Base-by-base conservation (phyloP, 306 rosid genomes). In the Glycyrrhiza uralensis region DNA sequence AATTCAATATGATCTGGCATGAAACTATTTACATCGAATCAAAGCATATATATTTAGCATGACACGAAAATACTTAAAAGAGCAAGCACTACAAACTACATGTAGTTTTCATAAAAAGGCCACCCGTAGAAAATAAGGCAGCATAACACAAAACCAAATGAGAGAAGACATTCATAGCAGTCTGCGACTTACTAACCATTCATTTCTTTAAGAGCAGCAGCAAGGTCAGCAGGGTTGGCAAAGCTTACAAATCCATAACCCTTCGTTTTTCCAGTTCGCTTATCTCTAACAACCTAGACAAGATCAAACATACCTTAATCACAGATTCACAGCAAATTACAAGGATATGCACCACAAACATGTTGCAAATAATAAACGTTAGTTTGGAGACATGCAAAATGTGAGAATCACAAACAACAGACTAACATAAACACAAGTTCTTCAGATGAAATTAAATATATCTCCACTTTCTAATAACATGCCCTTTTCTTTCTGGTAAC, bases 241-340 rank as follows among this genome's bases (percentile, higher is more conserved):
- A 94, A 94, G 83, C 99, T 94, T 42, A 94, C 92, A 85, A 94
- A 94, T 61, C 99, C 99, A 76, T 89, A 94, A 51, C 99, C 99
- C 84, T 91, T 94, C 62, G 99, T 94, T 80, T 94, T 94, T 38
- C 97, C 97, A 19, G 96, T 94, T 74, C 96, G 89, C 84, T 94
- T 94, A 74, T 94, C 99, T 83, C 97, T 85, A 36, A 94, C 97
- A 76, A 94, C 99, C 98, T 92, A 72, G 54, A 76, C 24, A 77
- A 42, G 19, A 74, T 39, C 41, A 32, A 58, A 46, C 46, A 79
- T 7, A 56, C 19, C 20, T 66, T 18, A 58, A 66, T 57, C 30
- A 56, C 30, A 58, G 6, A 58, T 57, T 57, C 30, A 56, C 30
- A 58, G 6, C 9, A 38, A 19, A 23, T 54, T 20, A 52, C 72